Percentiles rank a stretch among this genome's conserved stretches.
These are phyloP conservation scores for Vachellia pachyceras DNA, from an alignment of 306 rosid species.

Conservation along the genomic window DNA sequence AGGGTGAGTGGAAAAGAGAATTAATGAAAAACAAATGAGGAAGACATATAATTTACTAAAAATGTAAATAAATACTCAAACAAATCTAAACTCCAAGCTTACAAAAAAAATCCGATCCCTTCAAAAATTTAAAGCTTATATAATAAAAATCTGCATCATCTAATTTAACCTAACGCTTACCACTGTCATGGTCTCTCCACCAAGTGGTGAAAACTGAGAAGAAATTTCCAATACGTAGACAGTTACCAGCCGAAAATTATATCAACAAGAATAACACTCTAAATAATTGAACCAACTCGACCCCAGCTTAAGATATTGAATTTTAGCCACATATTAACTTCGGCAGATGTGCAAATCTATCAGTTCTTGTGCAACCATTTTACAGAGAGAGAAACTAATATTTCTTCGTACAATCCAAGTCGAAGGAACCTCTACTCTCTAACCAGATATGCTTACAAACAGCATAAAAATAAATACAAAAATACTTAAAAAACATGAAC, in stretches of 20 bases:
- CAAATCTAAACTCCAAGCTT: no score
- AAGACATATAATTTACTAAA: no score
- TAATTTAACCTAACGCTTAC: not conserved
- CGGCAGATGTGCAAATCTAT: not conserved
- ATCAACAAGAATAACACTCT: not conserved
- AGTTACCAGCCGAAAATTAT: not conserved
- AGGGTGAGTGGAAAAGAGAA: no score
- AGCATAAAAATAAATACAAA: not conserved
- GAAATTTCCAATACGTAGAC: not conserved
- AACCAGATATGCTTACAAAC: not conserved
- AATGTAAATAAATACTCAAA: no score
- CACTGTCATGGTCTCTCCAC: not conserved
- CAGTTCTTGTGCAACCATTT: not conserved
- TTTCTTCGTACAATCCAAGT: not conserved
- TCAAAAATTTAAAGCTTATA: no score
- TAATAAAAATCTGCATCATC: not conserved
- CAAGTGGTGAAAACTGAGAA: no score
- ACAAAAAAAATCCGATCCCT: no score
- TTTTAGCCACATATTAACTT: not conserved
- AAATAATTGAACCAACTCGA: not conserved
- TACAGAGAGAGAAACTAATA: not conserved
- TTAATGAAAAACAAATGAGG: no score
- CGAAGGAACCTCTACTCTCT: not conserved
- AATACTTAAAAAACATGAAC: not conserved
- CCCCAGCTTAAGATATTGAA: not conserved